These are phyloP conservation scores for Picea sitchensis DNA, from an alignment of 75 land plant species.

Conservation along the genomic window DNA sequence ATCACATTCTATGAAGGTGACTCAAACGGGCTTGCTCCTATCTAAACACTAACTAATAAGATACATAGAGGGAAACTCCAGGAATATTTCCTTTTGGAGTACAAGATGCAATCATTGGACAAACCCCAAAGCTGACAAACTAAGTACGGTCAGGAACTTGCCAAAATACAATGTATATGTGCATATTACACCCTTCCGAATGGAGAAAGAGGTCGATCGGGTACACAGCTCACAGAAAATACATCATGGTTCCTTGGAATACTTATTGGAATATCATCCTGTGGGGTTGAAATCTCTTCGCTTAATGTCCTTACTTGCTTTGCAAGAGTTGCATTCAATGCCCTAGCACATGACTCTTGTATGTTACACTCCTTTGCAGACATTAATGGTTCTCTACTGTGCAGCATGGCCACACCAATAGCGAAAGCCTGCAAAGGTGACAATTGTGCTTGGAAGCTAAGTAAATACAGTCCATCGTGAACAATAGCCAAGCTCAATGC, in stretches of 20 bases:
- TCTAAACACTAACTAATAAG: too few species aligned
- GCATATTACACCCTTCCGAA: slow-evolving; percentile 45
- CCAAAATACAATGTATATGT: slow-evolving; percentile 7
- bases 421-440: slow-evolving; percentile 60
- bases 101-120: slow-evolving; percentile 1
- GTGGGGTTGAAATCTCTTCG: slow-evolving; percentile 22
- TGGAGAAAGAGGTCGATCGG: slow-evolving; percentile 53
- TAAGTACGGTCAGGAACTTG: not conserved
- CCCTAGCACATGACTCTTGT: not conserved
- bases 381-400: slow-evolving; percentile 29
- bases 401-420: slow-evolving; percentile 46
- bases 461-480: slow-evolving; percentile 36
- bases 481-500: slow-evolving; percentile 42
- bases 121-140: not conserved
- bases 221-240: slow-evolving; percentile 22
- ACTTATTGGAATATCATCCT: slow-evolving; percentile 35
- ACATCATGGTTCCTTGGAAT: slow-evolving; percentile 16
- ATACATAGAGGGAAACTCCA: too few species aligned
- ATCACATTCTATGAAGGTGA: too few species aligned
- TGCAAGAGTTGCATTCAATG: not conserved
- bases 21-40: too few species aligned
- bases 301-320: slow-evolving; percentile 21
- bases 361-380: slow-evolving; percentile 14
- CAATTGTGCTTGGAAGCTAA: slow-evolving; percentile 40
- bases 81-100: too few species aligned